phyloP scores from a whole-genome alignment of 2,329 filamentous ascomycete genomes.

The Diplodia sapinea region DNA sequence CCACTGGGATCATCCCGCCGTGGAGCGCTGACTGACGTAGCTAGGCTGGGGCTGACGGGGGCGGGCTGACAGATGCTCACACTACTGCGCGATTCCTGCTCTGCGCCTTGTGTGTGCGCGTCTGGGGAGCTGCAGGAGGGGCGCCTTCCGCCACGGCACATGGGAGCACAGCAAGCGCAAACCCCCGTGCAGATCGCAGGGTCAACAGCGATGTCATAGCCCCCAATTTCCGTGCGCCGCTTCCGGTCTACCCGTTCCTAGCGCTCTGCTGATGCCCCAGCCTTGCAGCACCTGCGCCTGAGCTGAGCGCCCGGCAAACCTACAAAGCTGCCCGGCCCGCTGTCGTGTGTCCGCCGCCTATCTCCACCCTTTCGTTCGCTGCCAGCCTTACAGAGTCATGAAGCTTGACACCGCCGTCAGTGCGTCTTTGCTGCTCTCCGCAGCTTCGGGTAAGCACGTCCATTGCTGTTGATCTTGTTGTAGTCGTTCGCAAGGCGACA shows the following conservation, averaged over 20 bases:
- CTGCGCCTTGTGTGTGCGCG: constrained; percentile 1
- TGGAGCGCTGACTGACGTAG: constrained; percentile 4
- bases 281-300: constrained; percentile 15
- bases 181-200: constrained; percentile 15
- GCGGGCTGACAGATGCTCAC: neutral
- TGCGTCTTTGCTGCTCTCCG: constrained; percentile 26
- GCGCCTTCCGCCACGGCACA: neutral
- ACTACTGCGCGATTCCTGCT: neutral
- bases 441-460: constrained; percentile 25
- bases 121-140: neutral
- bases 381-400: constrained; percentile 14
- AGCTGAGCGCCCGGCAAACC: neutral
- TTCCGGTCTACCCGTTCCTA: constrained; percentile 19
- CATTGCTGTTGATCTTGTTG: neutral
- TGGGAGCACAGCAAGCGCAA: neutral
- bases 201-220: constrained; percentile 14
- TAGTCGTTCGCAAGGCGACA: neutral
- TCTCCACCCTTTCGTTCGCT: neutral
- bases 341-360: neutral
- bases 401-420: constrained; percentile 20
- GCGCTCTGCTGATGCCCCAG: constrained; percentile 14
- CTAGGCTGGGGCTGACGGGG: neutral
- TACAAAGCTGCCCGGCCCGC: constrained; percentile 26
- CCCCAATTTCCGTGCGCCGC: constrained; percentile 22
- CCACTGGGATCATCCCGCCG: constrained; percentile 9